Conservation (phyloP, 768 basidiomycete genomes). For the Grammothele lineata region DNA sequence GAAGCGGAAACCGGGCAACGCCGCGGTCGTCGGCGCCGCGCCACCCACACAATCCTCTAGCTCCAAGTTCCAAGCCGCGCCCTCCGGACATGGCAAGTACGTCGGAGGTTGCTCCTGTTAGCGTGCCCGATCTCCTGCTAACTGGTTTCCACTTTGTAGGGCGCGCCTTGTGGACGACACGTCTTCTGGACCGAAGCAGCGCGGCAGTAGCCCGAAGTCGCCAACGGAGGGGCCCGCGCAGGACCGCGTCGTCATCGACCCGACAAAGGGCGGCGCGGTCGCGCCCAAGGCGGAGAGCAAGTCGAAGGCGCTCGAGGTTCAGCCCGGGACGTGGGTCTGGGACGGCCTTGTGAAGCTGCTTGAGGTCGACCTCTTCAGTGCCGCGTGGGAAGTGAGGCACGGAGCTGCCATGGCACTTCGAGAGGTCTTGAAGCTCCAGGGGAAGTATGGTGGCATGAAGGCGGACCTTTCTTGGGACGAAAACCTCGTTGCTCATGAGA, state of each 20-base stretch:
- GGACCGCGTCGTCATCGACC: conserved; percentile 67
- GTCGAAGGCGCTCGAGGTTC: conserved; percentile 73
- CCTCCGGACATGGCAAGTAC: conserved; percentile 49
- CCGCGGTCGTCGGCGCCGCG: conserved; percentile 75
- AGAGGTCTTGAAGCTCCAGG: conserved; percentile 83
- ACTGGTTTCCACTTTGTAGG: too few relatives aligned
- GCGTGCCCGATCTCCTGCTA: too few relatives aligned
- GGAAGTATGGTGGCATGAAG: conserved; percentile 77
- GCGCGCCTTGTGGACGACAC: conserved; percentile 74
- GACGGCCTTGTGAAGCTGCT: conserved; percentile 76
- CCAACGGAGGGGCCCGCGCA: conserved; percentile 42
- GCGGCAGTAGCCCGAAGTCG: conserved; percentile 53
- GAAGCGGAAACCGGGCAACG: conserved; percentile 85
- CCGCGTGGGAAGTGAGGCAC: conserved; percentile 91
- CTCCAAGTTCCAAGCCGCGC: conserved; percentile 57
- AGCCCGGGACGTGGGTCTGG: conserved; percentile 80
- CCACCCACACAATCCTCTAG: conserved; percentile 54
- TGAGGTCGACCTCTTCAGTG: conserved; percentile 78
- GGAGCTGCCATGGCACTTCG: conserved; percentile 89
- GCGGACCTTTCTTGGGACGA: conserved; percentile 49
- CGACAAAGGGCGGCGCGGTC: conserved; percentile 81
- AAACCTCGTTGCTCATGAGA: conserved; percentile 68
- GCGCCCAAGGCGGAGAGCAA: conserved; percentile 73
- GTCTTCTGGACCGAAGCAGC: conserved; percentile 38
- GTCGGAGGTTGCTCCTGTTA: too few relatives aligned